Conservation (phyloP, 2,329 filamentous ascomycete species). For the Orbilia brochopaga region DNA sequence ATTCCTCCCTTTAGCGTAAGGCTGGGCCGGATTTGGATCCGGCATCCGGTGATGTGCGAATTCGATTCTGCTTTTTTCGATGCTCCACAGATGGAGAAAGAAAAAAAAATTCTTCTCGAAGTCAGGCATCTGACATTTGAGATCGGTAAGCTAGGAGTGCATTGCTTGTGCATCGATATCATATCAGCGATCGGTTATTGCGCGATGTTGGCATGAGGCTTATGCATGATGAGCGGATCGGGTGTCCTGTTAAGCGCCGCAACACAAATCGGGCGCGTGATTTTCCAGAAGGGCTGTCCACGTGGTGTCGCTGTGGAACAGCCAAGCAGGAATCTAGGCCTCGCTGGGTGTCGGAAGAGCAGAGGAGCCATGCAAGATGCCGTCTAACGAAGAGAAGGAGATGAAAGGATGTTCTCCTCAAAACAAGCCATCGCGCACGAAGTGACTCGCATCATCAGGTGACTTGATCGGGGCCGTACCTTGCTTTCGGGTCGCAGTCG, state of each 20-base stretch:
- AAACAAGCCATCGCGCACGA: not conserved
- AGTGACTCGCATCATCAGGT: not conserved
- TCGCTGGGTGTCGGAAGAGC: not conserved
- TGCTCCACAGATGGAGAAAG: no score
- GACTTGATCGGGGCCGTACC: no score
- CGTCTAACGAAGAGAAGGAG: not conserved
- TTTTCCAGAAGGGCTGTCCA: not conserved
- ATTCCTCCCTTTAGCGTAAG: conserved; percentile 6
- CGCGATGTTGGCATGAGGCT: no score
- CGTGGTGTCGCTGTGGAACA: not conserved
- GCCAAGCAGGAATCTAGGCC: not conserved
- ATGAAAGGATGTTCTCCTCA: not conserved
- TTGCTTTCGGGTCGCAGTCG: not conserved
- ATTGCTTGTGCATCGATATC: no score
- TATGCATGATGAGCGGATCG: not conserved
- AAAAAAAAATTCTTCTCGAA: no score
- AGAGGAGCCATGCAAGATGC: not conserved
- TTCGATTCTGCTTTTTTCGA: no score
- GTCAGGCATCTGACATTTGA: no score
- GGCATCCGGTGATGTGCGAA: not conserved
- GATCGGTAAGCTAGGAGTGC: no score
- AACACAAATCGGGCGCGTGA: conserved; percentile 6
- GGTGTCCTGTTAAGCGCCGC: not conserved
- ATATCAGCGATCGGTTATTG: no score
- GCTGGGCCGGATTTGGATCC: not conserved